Evolutionary conservation across 345 rosid genomes (phyloP).

Genomic region (Abelmoschus esculentus): DNA sequence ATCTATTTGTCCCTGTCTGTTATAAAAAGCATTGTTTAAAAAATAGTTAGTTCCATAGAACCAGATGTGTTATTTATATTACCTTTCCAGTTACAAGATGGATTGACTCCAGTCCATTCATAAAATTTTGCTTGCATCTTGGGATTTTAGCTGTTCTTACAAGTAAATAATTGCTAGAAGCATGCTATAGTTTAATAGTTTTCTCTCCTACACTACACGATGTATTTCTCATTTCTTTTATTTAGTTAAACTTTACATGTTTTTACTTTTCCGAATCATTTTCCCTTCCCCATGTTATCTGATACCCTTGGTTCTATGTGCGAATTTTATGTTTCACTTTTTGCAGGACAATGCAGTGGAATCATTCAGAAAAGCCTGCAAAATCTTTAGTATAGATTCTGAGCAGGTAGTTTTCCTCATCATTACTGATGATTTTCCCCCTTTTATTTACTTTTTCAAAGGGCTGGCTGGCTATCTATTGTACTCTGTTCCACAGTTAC

Average conservation of each 20-base stretch:
- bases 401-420: constrained; percentile 51
- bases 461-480: constrained; percentile 12
- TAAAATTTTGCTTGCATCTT: constrained; percentile 3
- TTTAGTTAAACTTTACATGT: neutral
- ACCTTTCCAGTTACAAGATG: neutral
- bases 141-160: constrained; percentile 4
- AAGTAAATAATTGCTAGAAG: neutral
- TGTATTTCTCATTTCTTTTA: constrained; percentile 1
- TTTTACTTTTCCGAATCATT: constrained; percentile 7
- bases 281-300: neutral
- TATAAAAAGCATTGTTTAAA: neutral
- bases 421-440: neutral
- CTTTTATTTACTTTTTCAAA: neutral
- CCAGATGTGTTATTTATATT: neutral
- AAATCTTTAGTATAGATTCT: constrained; percentile 76
- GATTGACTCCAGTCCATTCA: neutral
- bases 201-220: constrained; percentile 7
- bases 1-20: no score
- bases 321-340: neutral
- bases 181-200: neutral
- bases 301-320: constrained; percentile 5
- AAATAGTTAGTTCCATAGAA: neutral
- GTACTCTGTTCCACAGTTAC: constrained; percentile 46
- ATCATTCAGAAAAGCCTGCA: constrained; percentile 89
- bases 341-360: constrained; percentile 79